Evolutionary conservation across 306 rosid species (phyloP).

Genomic region (Quercus suber): DNA sequence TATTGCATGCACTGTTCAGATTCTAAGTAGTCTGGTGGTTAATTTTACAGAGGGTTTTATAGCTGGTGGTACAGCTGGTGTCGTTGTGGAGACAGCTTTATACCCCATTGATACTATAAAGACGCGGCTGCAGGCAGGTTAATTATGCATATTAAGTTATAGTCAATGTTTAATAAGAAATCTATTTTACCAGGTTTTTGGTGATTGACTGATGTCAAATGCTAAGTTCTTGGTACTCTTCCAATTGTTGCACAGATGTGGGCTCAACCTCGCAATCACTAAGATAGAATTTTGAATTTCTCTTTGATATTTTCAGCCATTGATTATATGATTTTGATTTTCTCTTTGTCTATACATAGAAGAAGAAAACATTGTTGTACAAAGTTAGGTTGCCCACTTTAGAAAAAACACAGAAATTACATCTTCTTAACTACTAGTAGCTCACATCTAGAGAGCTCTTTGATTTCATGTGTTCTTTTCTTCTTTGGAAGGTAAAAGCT

Average conservation of each 20-base stretch:
- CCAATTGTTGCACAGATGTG: background rate
- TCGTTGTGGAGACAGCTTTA: conserved; percentile 90
- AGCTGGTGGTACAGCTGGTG: conserved; percentile 96
- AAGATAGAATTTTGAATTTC: background rate
- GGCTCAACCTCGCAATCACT: background rate
- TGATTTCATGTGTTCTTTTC: background rate
- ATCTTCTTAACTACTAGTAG: background rate
- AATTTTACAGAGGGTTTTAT: conserved; percentile 83
- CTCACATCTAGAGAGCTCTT: background rate
- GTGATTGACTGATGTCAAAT: conserved; percentile 19
- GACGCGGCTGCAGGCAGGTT: conserved; percentile 93
- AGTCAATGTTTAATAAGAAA: background rate
- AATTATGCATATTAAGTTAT: background rate
- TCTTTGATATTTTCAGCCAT: background rate
- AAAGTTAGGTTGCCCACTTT: background rate
- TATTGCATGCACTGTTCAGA: conserved; percentile 6
- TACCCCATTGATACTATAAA: conserved; percentile 96
- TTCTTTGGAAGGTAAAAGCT: background rate
- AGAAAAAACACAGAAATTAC: background rate
- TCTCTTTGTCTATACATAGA: background rate
- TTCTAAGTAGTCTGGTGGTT: conserved; percentile 25
- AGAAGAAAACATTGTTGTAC: background rate
- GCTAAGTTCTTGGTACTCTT: background rate
- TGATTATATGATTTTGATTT: background rate
- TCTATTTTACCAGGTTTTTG: conserved; percentile 17